Evolutionary conservation across 208 protist genomes (phyloP).

Genomic region (Sergeia podlipaevii): DNA sequence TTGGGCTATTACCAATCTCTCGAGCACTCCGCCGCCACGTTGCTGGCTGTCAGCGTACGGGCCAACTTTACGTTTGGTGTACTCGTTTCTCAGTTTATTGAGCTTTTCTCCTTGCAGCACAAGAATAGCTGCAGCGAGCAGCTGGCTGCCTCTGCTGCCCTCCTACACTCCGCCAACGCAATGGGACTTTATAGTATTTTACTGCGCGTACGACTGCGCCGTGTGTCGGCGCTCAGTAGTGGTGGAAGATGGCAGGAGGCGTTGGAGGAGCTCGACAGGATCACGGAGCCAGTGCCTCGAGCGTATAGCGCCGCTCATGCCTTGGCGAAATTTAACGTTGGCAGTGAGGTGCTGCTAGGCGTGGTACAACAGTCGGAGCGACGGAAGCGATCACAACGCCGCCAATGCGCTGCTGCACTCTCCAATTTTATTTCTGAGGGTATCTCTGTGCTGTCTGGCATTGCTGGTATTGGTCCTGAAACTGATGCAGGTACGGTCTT

Average conservation of each 20-base stretch:
- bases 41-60: conserved; percentile 33
- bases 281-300: too few relatives aligned
- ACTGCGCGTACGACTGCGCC: not conserved
- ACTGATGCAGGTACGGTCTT: too few relatives aligned
- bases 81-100: conserved; percentile 47
- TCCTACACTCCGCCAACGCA: not conserved
- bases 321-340: too few relatives aligned
- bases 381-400: too few relatives aligned
- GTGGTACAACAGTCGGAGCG: too few relatives aligned
- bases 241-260: not conserved
- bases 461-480: too few relatives aligned
- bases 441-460: too few relatives aligned
- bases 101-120: conserved; percentile 29
- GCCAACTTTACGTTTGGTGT: conserved; percentile 65
- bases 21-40: conserved; percentile 14
- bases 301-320: too few relatives aligned
- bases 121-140: conserved; percentile 27
- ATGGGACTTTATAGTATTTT: not conserved
- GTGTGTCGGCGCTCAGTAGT: not conserved
- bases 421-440: too few relatives aligned
- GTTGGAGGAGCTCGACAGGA: not conserved
- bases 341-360: too few relatives aligned
- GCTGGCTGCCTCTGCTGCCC: conserved; percentile 6
- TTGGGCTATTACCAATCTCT: conserved; percentile 34
- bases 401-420: too few relatives aligned